Evolutionary conservation across 768 basidiomycete genomes (phyloP).

Genomic region (Tylopilus vinaceipallidus): DNA sequence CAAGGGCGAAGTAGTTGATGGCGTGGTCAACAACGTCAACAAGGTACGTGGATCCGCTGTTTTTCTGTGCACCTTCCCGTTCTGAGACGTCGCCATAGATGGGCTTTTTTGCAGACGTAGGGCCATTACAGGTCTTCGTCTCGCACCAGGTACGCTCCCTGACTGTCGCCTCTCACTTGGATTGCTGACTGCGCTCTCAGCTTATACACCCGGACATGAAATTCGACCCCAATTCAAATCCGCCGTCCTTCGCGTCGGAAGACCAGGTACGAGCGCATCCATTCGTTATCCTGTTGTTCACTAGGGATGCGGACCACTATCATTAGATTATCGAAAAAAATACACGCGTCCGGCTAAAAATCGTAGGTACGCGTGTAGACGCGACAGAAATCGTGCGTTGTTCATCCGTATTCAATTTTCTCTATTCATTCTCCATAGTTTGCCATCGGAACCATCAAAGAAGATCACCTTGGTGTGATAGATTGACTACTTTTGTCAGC

Average conservation of each 20-base stretch:
- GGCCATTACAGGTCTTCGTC: constrained; percentile 91
- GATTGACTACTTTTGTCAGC: constrained; percentile 48
- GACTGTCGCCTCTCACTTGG: neutral
- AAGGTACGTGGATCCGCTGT: constrained; percentile 56
- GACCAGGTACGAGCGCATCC: constrained; percentile 60
- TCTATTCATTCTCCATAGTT: constrained; percentile 52
- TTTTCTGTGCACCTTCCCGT: neutral
- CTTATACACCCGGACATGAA: constrained; percentile 92
- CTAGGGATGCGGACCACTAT: neutral
- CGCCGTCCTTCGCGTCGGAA: constrained; percentile 92
- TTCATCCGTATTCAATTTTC: neutral
- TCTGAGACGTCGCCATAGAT: constrained; percentile 52
- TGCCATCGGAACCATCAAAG: constrained; percentile 97
- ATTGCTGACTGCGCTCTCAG: constrained; percentile 38
- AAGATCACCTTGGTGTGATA: constrained; percentile 94
- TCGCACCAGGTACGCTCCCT: constrained; percentile 77
- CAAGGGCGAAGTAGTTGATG: constrained; percentile 98
- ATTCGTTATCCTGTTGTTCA: neutral
- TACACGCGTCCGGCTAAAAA: constrained; percentile 88
- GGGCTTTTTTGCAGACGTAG: constrained; percentile 98
- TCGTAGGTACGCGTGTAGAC: constrained; percentile 97
- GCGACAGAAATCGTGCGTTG: constrained; percentile 91
- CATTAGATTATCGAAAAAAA: constrained; percentile 88
- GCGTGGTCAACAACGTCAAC: constrained; percentile 91
- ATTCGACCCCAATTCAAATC: constrained; percentile 95